Evolutionary conservation across 2,329 filamentous ascomycete genomes (phyloP).

Genomic region (Allantophomopsis lycopodina): DNA sequence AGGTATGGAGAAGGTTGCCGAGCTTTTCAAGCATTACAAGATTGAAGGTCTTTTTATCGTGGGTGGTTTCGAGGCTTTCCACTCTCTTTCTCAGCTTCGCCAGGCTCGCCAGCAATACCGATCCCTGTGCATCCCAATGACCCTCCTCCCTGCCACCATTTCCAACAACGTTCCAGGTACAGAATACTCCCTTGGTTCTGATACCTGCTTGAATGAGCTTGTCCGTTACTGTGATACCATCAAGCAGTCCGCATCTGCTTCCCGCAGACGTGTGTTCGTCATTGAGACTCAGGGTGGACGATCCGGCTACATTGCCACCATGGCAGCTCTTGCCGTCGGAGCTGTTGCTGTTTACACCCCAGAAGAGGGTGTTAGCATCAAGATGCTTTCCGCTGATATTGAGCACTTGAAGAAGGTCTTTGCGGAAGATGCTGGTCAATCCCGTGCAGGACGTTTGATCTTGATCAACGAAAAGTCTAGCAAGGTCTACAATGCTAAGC

Average conservation of each 20-base stretch:
- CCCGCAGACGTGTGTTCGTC: constrained; percentile 86
- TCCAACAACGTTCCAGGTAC: constrained; percentile 98
- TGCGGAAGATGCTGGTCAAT: constrained; percentile 71
- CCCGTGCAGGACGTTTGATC: constrained; percentile 82
- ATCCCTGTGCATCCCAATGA: constrained; percentile 84
- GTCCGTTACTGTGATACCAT: constrained; percentile 96
- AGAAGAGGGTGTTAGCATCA: constrained; percentile 86
- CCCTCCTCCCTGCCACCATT: constrained; percentile 87
- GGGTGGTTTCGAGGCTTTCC: constrained; percentile 94
- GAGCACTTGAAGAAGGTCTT: constrained; percentile 80
- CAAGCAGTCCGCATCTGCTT: constrained; percentile 90
- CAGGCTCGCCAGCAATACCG: constrained; percentile 67
- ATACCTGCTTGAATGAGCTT: constrained; percentile 91
- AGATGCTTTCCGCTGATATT: constrained; percentile 87
- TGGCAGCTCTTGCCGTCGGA: constrained; percentile 83
- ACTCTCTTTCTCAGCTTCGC: constrained; percentile 76
- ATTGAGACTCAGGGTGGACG: constrained; percentile 95
- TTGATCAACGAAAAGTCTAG: constrained; percentile 95
- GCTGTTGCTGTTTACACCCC: constrained; percentile 92
- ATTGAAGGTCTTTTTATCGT: constrained; percentile 88
- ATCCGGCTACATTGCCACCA: constrained; percentile 84
- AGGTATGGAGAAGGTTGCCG: constrained; percentile 71
- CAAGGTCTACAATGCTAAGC: constrained; percentile 78
- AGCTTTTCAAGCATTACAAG: constrained; percentile 71
- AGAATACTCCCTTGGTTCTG: constrained; percentile 91